Percentiles rank a stretch among this genome's conserved stretches.
These are phyloP conservation scores for Nakazawaea ernobii DNA, from an alignment of 805 yeast species.

Conservation along the genomic window DNA sequence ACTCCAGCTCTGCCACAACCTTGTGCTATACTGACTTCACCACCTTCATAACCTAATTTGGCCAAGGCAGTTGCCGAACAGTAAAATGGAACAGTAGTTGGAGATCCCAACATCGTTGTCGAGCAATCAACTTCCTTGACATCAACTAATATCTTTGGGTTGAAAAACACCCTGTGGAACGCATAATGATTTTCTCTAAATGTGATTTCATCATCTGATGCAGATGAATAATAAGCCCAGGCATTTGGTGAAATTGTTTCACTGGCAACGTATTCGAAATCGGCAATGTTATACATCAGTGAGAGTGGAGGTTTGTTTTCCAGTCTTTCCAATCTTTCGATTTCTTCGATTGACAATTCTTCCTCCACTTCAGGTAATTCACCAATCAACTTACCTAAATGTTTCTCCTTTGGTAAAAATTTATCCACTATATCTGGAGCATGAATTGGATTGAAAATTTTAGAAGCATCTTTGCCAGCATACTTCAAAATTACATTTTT, in stretches of 20 bases:
- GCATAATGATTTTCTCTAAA: slow-evolving; percentile 88
- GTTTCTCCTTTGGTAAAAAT: slow-evolving; percentile 51
- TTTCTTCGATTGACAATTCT: slow-evolving; percentile 33
- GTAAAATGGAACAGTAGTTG: slow-evolving; percentile 73
- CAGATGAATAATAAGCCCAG: slow-evolving; percentile 92
- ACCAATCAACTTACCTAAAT: slow-evolving; percentile 42
- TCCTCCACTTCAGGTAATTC: slow-evolving; percentile 28
- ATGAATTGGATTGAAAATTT: slow-evolving; percentile 83
- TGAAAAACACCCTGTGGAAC: slow-evolving; percentile 81
- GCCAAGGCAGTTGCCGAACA: slow-evolving; percentile 91
- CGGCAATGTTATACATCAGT: slow-evolving; percentile 70
- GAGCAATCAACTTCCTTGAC: slow-evolving; percentile 67
- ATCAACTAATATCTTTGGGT: slow-evolving; percentile 77
- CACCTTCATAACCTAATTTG: slow-evolving; percentile 87
- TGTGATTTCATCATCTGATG: slow-evolving; percentile 89
- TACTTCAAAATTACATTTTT: slow-evolving; percentile 21
- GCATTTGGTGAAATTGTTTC: slow-evolving; percentile 71
- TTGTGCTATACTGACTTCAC: slow-evolving; percentile 79
- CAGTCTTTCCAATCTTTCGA: slow-evolving; percentile 33
- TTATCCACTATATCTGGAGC: slow-evolving; percentile 79
- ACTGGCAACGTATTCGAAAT: slow-evolving; percentile 83
- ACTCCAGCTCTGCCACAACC: slow-evolving; percentile 63
- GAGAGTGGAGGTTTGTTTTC: slow-evolving; percentile 62
- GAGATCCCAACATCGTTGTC: slow-evolving; percentile 68
- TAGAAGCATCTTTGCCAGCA: slow-evolving; percentile 72